Evolutionary conservation across 129 eudicot species (phyloP), one percentile per base, ranked within the genome.

Genomic region (Flaveria bidentis): DNA sequence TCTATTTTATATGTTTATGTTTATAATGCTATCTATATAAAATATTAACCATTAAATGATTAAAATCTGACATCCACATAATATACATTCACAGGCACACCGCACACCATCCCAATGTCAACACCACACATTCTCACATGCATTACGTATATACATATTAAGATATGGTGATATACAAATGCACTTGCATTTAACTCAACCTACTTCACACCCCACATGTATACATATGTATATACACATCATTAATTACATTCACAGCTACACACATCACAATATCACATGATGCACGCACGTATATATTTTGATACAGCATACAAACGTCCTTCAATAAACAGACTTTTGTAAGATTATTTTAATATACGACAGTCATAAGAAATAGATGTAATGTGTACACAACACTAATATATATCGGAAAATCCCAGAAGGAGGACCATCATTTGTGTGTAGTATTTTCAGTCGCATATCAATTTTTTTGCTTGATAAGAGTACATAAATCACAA

Each of bases 151-250:
- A 69, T 26, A 71, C 25, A 50, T 42, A 26, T 26, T 20, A 13
- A 9, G 61, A 53, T 23, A 61, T 20, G n/a, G 50, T 50, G 56
- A 15, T 50, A 50, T 15, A 50, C 2, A 58, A 6, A 60, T 3
- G 46, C 62, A 30, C 28, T 62, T 62, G 23, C 69, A 74, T 64
- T 36, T 73, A 60, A 60, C 33, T 60, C 9, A 52, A 72, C 49
- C 30, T 52, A 30, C 76, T 72, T 52, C 65, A 39, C 47, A 2
- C 47, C 15, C 15, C 50, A 36, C 28, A 36, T 9, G 26, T 6
- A 36, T 36, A 52, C 30, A 11, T n/a, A 36, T 65, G 46, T 30
- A 6, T 2, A 26, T 41, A 51, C 62, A 69, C 15, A 51, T 5
- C 75, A 30, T 30, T 51, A 51, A 71, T 3, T 51, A 14, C 74